Evolutionary conservation across 768 basidiomycete species (phyloP), one percentile per base, ranked within the genome.

Genomic region (Lactarius pseudohatsudake): DNA sequence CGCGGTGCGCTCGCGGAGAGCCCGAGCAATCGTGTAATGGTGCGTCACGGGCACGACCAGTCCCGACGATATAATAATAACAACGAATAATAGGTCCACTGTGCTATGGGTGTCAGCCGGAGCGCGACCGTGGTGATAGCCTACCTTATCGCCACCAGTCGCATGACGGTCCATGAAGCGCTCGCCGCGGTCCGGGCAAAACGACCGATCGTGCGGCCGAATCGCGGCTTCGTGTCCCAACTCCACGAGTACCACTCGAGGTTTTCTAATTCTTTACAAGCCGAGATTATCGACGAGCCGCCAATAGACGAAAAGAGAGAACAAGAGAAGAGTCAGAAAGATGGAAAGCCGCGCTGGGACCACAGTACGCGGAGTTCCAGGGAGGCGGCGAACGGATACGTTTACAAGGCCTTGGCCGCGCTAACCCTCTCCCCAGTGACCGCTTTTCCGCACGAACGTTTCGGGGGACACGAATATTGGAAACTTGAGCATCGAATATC

Each of bases 71-170:
- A 40, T 22, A 47, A 20, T 9, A 13, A 26, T 5, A n/a, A 50
- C 3, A 22, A 22, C 9, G 3, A 22, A 47, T n/a, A 57, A 36
- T 32, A 91, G 89, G 88, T 92, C 15, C 91, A 93, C 74, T 92
- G 91, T 74, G 75, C 86, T 47, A 85, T 86, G 75, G 91, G 91
- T 50, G 82, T 91, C 65, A 90, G 88, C 71, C 82, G 91, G 28
- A 90, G 88, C 53, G 83, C 91, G 0, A 91, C 89, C 5, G 82
- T 91, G 32, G 85, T 92, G 4, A 86, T 87, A 68, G 91, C 89
- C 61, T 92, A 91, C 76, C 78, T 77, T 40, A 73, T 78, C 66
- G 74, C 70, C 8, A 66, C 73, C 30, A 66, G 59, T 15, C 36
- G 40, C 6, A 76, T 76, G 73, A 69, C 75, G 1, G 67, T 72